Conservation (phyloP, 129 eudicot species). For the Pseudognaphalium luteoalbum region DNA sequence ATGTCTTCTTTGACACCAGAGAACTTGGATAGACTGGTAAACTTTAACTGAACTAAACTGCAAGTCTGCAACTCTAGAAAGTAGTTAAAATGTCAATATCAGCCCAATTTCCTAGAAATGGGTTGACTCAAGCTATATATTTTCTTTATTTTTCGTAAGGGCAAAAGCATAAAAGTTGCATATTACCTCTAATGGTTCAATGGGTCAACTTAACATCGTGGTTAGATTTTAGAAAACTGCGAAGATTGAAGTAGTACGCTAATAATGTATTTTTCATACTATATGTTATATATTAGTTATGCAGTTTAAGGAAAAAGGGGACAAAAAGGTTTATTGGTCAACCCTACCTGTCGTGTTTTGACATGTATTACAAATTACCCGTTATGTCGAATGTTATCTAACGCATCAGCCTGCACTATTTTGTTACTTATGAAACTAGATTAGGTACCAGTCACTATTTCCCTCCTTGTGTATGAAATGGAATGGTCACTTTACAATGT, state of each 20-base stretch:
- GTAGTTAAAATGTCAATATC: neutral
- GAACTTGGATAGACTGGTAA: slow-evolving; percentile 80
- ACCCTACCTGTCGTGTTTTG: neutral
- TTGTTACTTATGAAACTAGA: neutral
- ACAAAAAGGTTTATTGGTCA: neutral
- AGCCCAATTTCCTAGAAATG: no score
- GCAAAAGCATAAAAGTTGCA: neutral
- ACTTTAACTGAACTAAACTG: neutral
- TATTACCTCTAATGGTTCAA: neutral
- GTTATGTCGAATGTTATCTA: no score
- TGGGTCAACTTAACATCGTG: neutral
- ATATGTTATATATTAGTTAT: no score
- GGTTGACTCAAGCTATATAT: no score
- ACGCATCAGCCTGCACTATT: neutral
- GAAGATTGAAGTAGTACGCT: neutral
- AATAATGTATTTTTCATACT: no score
- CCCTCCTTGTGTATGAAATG: neutral
- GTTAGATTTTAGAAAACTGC: neutral
- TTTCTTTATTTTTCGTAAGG: no score
- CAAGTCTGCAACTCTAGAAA: neutral
- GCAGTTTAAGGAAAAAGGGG: neutral
- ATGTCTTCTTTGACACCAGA: slow-evolving; percentile 97
- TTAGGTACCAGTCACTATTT: neutral
- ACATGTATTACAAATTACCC: neutral
- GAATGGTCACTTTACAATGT: neutral